Evolutionary conservation across 106 monocot species (phyloP), one percentile per base, ranked within the genome.

Genomic region (Ottelia alismoides): DNA sequence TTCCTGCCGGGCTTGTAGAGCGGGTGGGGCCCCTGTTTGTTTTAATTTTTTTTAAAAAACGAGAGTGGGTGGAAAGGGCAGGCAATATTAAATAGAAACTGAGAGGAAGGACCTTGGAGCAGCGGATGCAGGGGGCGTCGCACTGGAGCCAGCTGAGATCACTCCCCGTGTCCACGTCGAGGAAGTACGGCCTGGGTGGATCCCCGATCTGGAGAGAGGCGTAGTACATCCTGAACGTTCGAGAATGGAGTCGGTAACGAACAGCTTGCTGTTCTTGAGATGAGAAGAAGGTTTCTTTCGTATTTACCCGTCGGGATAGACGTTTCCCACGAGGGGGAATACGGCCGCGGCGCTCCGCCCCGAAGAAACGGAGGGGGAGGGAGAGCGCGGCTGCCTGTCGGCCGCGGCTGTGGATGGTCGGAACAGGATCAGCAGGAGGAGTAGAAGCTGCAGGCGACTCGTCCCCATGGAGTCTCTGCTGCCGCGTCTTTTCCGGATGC

Each of bases 61-160:
- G n/a, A n/a, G n/a, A n/a, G n/a, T n/a, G n/a, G n/a, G n/a, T n/a
- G n/a, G n/a, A n/a, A n/a, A n/a, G n/a, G n/a, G n/a, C n/a, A n/a
- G n/a, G n/a, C n/a, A n/a, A n/a, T n/a, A n/a, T n/a, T n/a, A n/a
- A n/a, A n/a, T n/a, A n/a, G n/a, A n/a, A n/a, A n/a, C n/a, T n/a
- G n/a, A n/a, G n/a, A n/a, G n/a, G n/a, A n/a, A n/a, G n/a, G n/a
- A n/a, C 83, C 71, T 77, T 74, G 46, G 65, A 60, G 77, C 90
- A 90, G 26, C 66, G 49, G 47, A 73, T 48, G 70, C 90, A 90
- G 35, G 90, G 90, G 10, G 90, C 90, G 65, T 90, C 80, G 70
- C 90, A 90, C 40, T 90, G 90, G 46, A 90, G 62, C 90, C 90
- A 90, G 31, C 80, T 78, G 56, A 90, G 72, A 31, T 84, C 90